These are phyloP conservation scores for Salix purpurea DNA, from an alignment of 345 rosid genomes.

Conservation along the genomic window DNA sequence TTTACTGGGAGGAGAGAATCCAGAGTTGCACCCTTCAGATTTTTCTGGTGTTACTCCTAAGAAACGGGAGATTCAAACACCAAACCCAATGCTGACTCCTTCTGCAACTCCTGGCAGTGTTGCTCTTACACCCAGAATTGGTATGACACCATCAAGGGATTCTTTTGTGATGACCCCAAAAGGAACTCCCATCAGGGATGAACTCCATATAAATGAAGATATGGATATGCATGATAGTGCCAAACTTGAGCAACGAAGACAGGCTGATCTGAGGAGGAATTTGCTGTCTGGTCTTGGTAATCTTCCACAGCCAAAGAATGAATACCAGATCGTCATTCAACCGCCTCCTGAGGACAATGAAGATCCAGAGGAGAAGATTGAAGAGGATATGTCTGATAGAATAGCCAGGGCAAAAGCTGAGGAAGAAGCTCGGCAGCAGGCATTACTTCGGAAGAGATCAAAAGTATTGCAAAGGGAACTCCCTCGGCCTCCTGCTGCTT, in stretches of 20 bases:
- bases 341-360: constrained; percentile 77
- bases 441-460: constrained; percentile 88
- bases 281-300: constrained; percentile 62
- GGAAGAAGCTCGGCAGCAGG: constrained; percentile 86
- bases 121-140: constrained; percentile 77
- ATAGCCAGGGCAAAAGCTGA: constrained; percentile 79
- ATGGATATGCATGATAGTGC: constrained; percentile 72
- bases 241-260: constrained; percentile 64
- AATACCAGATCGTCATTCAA: constrained; percentile 82
- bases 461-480: constrained; percentile 97
- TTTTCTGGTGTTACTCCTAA: constrained; percentile 97
- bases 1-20: constrained; percentile 92
- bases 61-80: constrained; percentile 83
- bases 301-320: constrained; percentile 96
- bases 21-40: constrained; percentile 98
- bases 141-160: constrained; percentile 93
- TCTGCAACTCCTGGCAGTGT: constrained; percentile 83
- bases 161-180: constrained; percentile 80
- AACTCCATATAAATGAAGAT: constrained; percentile 90
- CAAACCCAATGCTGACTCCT: constrained; percentile 90
- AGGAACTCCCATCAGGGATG: constrained; percentile 97
- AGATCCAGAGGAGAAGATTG: constrained; percentile 87
- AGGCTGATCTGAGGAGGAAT: constrained; percentile 75
- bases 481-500: constrained; percentile 90
- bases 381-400: constrained; percentile 98